Conservation (phyloP, 768 basidiomycete species). For the Lactarius pseudohatsudake region DNA sequence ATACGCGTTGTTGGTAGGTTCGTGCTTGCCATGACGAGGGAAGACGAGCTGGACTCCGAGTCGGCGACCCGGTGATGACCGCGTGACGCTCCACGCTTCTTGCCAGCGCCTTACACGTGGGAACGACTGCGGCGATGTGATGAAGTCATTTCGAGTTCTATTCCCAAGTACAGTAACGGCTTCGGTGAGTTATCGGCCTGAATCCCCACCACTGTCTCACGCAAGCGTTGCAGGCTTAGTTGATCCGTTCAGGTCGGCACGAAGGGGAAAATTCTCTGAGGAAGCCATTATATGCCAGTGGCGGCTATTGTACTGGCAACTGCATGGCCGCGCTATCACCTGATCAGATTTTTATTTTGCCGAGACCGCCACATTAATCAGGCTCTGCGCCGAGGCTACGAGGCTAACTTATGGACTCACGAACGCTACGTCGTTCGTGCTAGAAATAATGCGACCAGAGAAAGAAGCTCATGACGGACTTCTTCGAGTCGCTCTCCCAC, state of each 20-base stretch:
- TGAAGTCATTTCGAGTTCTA: not conserved
- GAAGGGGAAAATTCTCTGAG: not conserved
- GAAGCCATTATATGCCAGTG: not conserved
- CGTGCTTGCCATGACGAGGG: slow-evolving; percentile 9
- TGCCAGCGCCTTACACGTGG: not conserved
- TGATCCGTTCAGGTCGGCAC: not conserved
- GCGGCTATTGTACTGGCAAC: not conserved
- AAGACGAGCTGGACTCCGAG: not conserved
- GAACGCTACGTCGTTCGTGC: not conserved
- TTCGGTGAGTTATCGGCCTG: no score
- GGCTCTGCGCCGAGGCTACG: not conserved
- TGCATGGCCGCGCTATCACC: not conserved
- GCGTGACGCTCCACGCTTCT: not conserved
- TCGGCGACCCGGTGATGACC: not conserved
- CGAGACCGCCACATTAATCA: not conserved
- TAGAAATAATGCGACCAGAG: not conserved
- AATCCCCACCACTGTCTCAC: not conserved
- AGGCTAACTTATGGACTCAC: not conserved
- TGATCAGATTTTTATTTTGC: not conserved
- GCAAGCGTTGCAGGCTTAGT: not conserved
- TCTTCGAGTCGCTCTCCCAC: not conserved
- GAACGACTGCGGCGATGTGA: not conserved
- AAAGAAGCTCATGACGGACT: not conserved
- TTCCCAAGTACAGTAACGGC: not conserved
- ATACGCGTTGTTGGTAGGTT: slow-evolving; percentile 13